Percentiles rank a stretch among this genome's conserved stretches.
phyloP scores from a whole-genome alignment of 345 rosid species.

The Triadica sebifera region DNA sequence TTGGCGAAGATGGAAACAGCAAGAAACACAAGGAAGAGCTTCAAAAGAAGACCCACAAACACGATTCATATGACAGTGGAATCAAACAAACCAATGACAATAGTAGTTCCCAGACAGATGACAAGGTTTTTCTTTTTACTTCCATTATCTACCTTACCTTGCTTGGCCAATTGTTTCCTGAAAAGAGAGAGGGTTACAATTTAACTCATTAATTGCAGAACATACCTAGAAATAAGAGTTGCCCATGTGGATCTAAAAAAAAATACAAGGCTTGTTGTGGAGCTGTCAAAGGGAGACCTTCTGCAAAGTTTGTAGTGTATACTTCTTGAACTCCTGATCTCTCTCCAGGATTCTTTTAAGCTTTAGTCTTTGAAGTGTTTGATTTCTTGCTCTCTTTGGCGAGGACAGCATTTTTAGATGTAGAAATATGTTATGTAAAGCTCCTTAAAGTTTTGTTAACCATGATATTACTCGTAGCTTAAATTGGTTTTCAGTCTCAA shows the following conservation, averaged over 20 bases:
- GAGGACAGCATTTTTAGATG: neutral
- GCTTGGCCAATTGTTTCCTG: neutral
- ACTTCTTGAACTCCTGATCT: constrained; percentile 26
- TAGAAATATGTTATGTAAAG: neutral
- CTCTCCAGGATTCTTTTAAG: constrained; percentile 11
- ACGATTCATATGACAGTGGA: constrained; percentile 34
- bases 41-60: constrained; percentile 24
- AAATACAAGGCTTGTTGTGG: constrained; percentile 93
- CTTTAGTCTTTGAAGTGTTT: constrained; percentile 2
- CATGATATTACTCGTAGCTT: neutral
- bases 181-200: neutral
- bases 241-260: constrained; percentile 89
- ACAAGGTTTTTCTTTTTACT: constrained; percentile 47
- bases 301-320: constrained; percentile 50
- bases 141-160: constrained; percentile 3
- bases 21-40: constrained; percentile 39
- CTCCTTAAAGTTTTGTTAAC: neutral
- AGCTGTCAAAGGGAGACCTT: constrained; percentile 55
- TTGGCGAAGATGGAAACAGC: constrained; percentile 31
- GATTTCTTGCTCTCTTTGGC: neutral
- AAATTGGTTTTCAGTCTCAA: neutral
- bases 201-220: constrained; percentile 36
- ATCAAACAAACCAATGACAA: constrained; percentile 29
- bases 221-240: constrained; percentile 63
- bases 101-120: constrained; percentile 40